Evolutionary conservation across 83 land plant genomes (phyloP), one percentile per base, ranked within the genome.

Genomic region (Thuja plicata): DNA sequence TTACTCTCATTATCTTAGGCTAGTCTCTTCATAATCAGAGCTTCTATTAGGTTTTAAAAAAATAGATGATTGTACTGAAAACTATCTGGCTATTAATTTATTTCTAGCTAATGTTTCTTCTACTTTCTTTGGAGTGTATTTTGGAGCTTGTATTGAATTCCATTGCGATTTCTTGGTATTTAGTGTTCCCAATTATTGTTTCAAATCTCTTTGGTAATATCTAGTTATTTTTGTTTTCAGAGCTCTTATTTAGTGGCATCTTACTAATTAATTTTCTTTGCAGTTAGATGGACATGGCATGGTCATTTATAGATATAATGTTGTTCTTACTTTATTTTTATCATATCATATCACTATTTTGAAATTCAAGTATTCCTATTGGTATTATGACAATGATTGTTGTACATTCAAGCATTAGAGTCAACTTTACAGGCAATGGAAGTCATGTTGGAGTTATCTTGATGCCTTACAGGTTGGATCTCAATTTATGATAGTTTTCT

Each of bases 391-490:
- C 99, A 87, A 99, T 99, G 34, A 98, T 98, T 92, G 99, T 99
- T 76, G 99, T 97, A 66, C 99, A 99, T 81, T 98, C 99, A 87
- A 98, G 98, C 90, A 90, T 97, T 87, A 97, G 93, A 88, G 99
- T 98, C 46, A 97, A 94, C 54, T 97, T 96, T 92, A 92, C 90
- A 90, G 99, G 99, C 50, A 95, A 91, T 90, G 99, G 99, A 62
- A 99, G 99, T 46, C 99, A 98, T 94, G 99, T 99, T 37, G 99
- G 99, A 79, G 99, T 99, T 38, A 95, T 96, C 30, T 90, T 98
- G 41, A 98, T 98, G 99, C 99, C 98, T 50, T 41, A 88, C 32
- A 96, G 99, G 99, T 98, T 43, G 48, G 86, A 43, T 21, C 73
- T 35, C 27, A 35, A 86, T 24, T 37, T 86, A 35, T 55, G 73